These are phyloP conservation scores for Canavalia ensiformis DNA, from an alignment of 306 rosid genomes.

Conservation along the genomic window DNA sequence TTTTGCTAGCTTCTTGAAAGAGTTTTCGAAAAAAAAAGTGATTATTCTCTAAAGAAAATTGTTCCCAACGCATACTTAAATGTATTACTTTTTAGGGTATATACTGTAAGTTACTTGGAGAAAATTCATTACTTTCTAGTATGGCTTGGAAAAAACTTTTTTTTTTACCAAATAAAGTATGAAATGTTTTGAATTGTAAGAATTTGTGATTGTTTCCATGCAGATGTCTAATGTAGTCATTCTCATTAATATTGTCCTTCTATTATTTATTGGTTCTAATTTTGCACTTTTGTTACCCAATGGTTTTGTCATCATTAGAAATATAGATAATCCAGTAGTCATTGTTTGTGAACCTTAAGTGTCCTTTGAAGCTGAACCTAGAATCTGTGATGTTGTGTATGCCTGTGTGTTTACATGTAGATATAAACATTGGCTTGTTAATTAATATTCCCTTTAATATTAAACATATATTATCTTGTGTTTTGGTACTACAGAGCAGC, in stretches of 20 bases:
- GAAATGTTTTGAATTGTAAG: not conserved
- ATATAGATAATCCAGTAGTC: not conserved
- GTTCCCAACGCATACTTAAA: not conserved
- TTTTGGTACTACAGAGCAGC: not conserved
- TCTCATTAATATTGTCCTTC: not conserved
- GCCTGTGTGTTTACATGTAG: not conserved
- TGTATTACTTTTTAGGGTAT: not conserved
- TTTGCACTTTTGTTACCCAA: not conserved
- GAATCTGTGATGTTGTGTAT: not conserved
- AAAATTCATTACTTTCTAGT: slow-evolving; percentile 2
- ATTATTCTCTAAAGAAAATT: not conserved
- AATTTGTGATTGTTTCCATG: not conserved
- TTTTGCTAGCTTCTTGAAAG: not conserved
- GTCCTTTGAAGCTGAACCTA: not conserved
- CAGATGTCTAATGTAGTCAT: not conserved
- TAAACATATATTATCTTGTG: not conserved
- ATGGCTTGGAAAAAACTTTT: not conserved
- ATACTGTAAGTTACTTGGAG: not conserved
- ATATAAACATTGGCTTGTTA: not conserved
- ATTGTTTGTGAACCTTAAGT: slow-evolving; percentile 1
- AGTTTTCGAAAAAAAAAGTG: not conserved
- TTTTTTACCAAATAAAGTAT: not conserved
- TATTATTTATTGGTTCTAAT: not conserved
- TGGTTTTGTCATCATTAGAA: not conserved
- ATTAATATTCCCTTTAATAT: not conserved